Base-by-base conservation (phyloP, 2,329 filamentous ascomycete genomes). In the Scleromitrula shiraiana region DNA sequence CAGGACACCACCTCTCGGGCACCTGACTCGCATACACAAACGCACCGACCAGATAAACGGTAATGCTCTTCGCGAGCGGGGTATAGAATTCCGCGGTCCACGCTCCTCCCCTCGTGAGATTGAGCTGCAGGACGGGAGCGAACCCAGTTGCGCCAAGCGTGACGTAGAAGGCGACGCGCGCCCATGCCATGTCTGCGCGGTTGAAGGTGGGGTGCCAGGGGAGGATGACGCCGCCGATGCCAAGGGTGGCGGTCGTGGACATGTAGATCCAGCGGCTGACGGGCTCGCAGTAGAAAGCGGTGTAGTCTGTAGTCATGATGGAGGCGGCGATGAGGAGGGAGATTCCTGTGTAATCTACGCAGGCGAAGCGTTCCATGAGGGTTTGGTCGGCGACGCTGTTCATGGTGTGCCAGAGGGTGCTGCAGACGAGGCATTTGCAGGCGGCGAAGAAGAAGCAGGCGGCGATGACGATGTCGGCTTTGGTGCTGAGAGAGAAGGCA, bases 151-250 rank as follows among this genome's bases (percentile, higher is more conserved):
- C 73, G 3, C 86, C 88, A 24, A 98, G 80, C 4, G 85, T 81
- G 50, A 94, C 82, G 66, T 91, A 98, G 69, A 98, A 98, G 29
- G 81, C 80, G 14, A 98, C 93, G 46, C 93, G 84, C 20, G 82
- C 78, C 88, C 91, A 97, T 19, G 88, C 85, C 84, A 95, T 93
- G 64, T 98, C 88, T 29, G 80, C 70, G 35, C 86, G 82, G 66
- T 98, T 98, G 75, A 98, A 98, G 17, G 79, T 84, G 24, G 93
- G 93, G 66, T 95, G 88, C 93, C 93, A 98, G 2, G 93, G 91
- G 30, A 98, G 76, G 54, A 96, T 86, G 54, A 94, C 88, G 49
- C 93, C 93, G 32, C 83, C 86, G 49, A 94, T 70, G 40, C 93
- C 93, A 22, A 98, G 78, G 12, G 83, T 65, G 49, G 86, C 83